Evolutionary conservation across 2,329 filamentous ascomycete species (phyloP).

Genomic region (Alternaria dauci): DNA sequence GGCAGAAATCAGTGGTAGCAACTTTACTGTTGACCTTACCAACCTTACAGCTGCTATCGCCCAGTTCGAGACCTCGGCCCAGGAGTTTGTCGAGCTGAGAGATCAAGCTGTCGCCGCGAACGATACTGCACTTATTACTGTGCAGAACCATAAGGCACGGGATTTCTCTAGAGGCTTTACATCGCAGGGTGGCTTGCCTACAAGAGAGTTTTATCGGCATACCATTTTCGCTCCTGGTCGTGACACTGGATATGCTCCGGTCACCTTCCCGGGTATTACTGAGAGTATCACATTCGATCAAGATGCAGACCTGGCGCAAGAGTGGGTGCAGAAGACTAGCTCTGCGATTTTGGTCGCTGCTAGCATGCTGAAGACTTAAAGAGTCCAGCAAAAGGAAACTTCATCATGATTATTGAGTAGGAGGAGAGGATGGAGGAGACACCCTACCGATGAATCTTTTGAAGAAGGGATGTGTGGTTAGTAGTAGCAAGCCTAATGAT

Average conservation of each 20-base stretch:
- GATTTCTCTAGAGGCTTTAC: slow-evolving; percentile 59
- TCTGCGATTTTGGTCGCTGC: slow-evolving; percentile 45
- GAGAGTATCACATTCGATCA: slow-evolving; percentile 48
- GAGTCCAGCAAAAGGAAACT: neutral
- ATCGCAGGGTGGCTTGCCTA: slow-evolving; percentile 56
- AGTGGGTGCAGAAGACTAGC: slow-evolving; percentile 49
- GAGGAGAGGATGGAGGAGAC: neutral
- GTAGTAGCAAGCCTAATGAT: slow-evolving; percentile 7
- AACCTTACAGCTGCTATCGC: slow-evolving; percentile 48
- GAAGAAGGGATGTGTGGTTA: neutral
- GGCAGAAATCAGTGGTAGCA: slow-evolving; percentile 36
- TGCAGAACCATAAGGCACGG: slow-evolving; percentile 56
- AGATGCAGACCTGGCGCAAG: slow-evolving; percentile 40
- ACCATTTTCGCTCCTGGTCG: slow-evolving; percentile 58
- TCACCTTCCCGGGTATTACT: slow-evolving; percentile 51
- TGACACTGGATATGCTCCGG: slow-evolving; percentile 51
- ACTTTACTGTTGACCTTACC: slow-evolving; percentile 43
- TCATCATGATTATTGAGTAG: neutral
- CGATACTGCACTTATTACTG: slow-evolving; percentile 39
- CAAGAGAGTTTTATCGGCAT: slow-evolving; percentile 57
- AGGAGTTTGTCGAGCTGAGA: slow-evolving; percentile 41
- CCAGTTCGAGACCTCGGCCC: slow-evolving; percentile 44
- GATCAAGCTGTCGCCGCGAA: slow-evolving; percentile 38
- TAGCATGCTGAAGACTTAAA: slow-evolving; percentile 43
- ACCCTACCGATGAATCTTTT: neutral